Percentiles rank a stretch among this genome's conserved stretches.
phyloP scores from a whole-genome alignment of 441 rosid species.

The Pelargonium myrrhifolium region DNA sequence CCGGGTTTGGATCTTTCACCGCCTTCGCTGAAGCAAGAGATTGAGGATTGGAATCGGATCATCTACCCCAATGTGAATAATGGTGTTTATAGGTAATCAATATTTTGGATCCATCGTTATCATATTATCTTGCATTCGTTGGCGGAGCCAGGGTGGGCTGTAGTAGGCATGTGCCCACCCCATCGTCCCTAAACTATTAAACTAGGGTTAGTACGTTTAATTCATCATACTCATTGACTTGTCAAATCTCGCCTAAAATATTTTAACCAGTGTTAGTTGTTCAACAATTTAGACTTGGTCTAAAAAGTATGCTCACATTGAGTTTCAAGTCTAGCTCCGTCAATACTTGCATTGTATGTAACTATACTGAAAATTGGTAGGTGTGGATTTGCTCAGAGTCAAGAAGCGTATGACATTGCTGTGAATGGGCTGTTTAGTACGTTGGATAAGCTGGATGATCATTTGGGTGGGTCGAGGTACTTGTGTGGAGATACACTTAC shows the following conservation, averaged over 20 bases:
- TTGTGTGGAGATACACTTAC: constrained; percentile 65
- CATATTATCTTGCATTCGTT: too few relatives aligned
- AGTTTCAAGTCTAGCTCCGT: too few relatives aligned
- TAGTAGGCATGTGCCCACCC: too few relatives aligned
- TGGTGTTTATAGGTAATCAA: constrained; percentile 67
- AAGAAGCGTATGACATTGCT: constrained; percentile 68
- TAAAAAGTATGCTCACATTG: too few relatives aligned
- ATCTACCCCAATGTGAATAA: constrained; percentile 74
- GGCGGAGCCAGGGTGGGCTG: too few relatives aligned
- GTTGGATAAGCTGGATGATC: constrained; percentile 52
- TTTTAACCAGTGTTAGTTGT: too few relatives aligned
- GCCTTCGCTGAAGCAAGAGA: constrained; percentile 33
- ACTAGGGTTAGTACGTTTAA: too few relatives aligned
- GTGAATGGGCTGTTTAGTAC: constrained; percentile 51
- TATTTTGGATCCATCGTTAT: too few relatives aligned
- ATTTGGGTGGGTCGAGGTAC: constrained; percentile 46
- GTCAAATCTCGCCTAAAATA: too few relatives aligned
- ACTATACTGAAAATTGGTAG: constrained; percentile 20
- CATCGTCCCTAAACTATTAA: too few relatives aligned
- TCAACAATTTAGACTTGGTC: too few relatives aligned
- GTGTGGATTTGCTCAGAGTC: constrained; percentile 87
- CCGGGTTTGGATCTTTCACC: constrained; percentile 63
- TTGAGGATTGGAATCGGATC: constrained; percentile 60
- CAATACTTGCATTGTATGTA: background rate
- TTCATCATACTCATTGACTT: too few relatives aligned